Evolutionary conservation across 768 basidiomycete genomes (phyloP), one percentile per base, ranked within the genome.

Genomic region (Serpula lacrymans): DNA sequence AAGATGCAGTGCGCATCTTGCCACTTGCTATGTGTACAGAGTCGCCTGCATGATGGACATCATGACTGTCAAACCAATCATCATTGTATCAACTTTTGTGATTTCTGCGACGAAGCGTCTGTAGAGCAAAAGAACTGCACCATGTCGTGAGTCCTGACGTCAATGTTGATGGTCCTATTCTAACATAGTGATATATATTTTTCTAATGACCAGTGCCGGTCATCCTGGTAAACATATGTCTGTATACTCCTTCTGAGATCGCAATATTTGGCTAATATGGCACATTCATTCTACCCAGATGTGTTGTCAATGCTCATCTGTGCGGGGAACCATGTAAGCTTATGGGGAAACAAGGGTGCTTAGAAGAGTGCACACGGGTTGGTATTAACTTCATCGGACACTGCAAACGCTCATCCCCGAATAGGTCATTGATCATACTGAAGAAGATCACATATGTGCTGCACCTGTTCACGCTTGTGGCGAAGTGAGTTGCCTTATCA

Each of bases 181-280:
- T 22, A 21, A 13, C n/a, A 12, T 38, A 11, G 34, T 39, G n/a
- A 48, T 32, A 11, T 18, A 11, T 30, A 24, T 39, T n/a, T n/a
- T n/a, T n/a, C n/a, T 39, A 11, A 41, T 13, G 16, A 21, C 3
- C n/a, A 81, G 79, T n/a, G 79, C 78, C 22, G 81, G 80, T 0
- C 80, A 82, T 44, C 54, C 68, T 16, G 77, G 75, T 11, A 63
- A 59, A 8, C 80, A 82, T 46, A 66, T 78, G 80, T 80, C 53
- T 36, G 71, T 50, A n/a, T n/a, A n/a, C 9, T 20, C 37, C 22
- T 36, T 14, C 18, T 34, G 21, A 14, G 31, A 33, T 14, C 6
- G n/a, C 31, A 14, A 6, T 6, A 18, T 25, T 14, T 5, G 14
- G 8, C 32, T 16, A 3, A 17, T 3, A 4, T 40, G 2, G 21